phyloP scores from a whole-genome alignment of 495 filamentous ascomycete species.

The Annulohypoxylon maeteangense region DNA sequence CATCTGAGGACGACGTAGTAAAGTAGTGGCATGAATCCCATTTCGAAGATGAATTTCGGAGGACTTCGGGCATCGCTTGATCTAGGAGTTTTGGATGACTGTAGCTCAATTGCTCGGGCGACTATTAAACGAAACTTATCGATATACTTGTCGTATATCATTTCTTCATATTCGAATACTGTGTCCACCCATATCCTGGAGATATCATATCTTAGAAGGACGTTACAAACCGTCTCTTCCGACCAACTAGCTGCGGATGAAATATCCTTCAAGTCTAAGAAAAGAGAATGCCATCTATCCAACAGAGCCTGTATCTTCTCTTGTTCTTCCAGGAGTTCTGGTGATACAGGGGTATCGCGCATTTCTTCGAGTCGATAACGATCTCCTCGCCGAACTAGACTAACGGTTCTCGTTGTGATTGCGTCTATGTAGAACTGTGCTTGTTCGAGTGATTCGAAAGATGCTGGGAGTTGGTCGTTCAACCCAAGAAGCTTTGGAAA shows the following conservation, averaged over 20 bases:
- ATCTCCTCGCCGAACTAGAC: conserved; percentile 47
- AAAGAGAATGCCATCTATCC: conserved; percentile 41
- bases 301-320: conserved; percentile 16
- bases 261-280: conserved; percentile 28
- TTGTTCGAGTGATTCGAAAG: conserved; percentile 24
- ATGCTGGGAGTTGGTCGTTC: conserved; percentile 26
- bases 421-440: conserved; percentile 43
- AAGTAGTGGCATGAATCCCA: conserved; percentile 60
- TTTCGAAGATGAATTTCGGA: conserved; percentile 60
- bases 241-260: background rate
- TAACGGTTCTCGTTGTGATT: conserved; percentile 41
- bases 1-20: conserved; percentile 64
- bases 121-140: conserved; percentile 54
- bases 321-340: conserved; percentile 31
- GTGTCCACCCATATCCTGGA: conserved; percentile 51
- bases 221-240: conserved; percentile 24
- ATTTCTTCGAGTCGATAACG: conserved; percentile 33
- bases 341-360: conserved; percentile 14
- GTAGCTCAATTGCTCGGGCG: conserved; percentile 44
- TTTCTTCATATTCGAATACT: conserved; percentile 49
- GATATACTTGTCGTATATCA: conserved; percentile 51
- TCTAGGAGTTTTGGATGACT: background rate
- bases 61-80: background rate
- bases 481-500: conserved; percentile 41
- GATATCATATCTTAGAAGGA: conserved; percentile 30